Base-by-base conservation (phyloP, 2,329 filamentous ascomycete species). In the Alternaria brassicae region DNA sequence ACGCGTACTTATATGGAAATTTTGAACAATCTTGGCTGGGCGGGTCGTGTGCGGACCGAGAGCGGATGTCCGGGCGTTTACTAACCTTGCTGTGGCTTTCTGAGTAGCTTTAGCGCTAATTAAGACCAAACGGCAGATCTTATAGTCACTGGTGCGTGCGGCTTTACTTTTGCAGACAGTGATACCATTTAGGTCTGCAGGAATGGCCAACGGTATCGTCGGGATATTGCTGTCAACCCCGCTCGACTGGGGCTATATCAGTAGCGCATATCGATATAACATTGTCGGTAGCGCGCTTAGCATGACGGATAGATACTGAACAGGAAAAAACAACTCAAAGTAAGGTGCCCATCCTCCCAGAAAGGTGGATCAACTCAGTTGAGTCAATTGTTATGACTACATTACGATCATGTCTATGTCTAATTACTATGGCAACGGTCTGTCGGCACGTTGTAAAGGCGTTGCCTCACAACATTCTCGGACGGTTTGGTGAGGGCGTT, bases 391-490 rank as follows among this genome's bases (percentile, higher is more conserved):
- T 17, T 6, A 45, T 45, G 6, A 45, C 42, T 36, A 17, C 25
- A 19, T 6, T 13, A 19, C 28, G 2, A 44, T 27, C 15, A 6
- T 42, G 17, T 44, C 21, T 53, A 27, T 13, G 21, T 19, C 8
- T 28, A n/a, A 34, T 6, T 8, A 21, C 15, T 10, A 21, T 45
- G 6, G 21, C 19, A 27, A 10, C 3, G 15, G 21, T 37, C 30
- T 39, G 4, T 32, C 27, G 6, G 4, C 9, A 21, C 44, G 4
- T 36, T 44, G 19, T 45, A 15, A 45, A 51, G 48, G 10, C 52
- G 41, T 32, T 37, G 52, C 34, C 32, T 56, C 21, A 28, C 19
- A 56, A 49, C 1, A 47, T 51, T 40, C 48, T 57, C 23, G 6
- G 48, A 25, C 40, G 28, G 39, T 45, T 52, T 44, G 2, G 25